Conservation (phyloP, 2,329 filamentous ascomycete species). For the Penicillium vulpinum region DNA sequence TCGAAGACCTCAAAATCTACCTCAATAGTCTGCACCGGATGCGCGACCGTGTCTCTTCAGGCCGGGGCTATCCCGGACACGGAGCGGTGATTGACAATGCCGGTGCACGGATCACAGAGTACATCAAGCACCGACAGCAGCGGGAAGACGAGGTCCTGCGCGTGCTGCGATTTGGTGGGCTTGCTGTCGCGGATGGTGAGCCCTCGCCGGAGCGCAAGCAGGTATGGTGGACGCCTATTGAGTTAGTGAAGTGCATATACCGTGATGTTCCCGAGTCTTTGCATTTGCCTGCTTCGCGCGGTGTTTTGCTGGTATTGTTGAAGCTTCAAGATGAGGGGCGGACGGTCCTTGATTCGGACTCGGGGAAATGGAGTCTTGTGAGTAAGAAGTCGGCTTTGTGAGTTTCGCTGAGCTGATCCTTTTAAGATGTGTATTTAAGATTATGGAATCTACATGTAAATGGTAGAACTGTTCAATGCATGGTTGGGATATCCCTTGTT, state of each 20-base stretch:
- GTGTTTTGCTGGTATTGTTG: conserved; percentile 72
- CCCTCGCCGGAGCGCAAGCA: conserved; percentile 40
- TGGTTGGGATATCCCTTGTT: too few relatives aligned
- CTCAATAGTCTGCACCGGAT: conserved; percentile 69
- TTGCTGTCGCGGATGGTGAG: conserved; percentile 32
- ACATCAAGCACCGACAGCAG: conserved; percentile 76
- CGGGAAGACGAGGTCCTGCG: conserved; percentile 76
- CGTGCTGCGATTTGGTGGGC: conserved; percentile 54
- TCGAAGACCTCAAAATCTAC: conserved; percentile 73
- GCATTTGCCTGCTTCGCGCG: conserved; percentile 72
- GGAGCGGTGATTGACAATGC: conserved; percentile 76
- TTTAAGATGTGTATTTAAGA: too few relatives aligned
- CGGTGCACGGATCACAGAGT: conserved; percentile 70
- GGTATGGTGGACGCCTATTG: conserved; percentile 70
- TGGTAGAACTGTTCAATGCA: too few relatives aligned
- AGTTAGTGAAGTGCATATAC: conserved; percentile 88
- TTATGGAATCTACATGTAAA: too few relatives aligned
- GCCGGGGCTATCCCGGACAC: conserved; percentile 83
- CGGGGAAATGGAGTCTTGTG: conserved; percentile 34
- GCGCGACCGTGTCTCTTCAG: conserved; percentile 55
- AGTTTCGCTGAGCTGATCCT: too few relatives aligned
- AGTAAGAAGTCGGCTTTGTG: conserved; percentile 34
- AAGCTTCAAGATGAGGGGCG: conserved; percentile 77
- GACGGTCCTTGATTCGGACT: conserved; percentile 46
- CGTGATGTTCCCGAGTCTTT: conserved; percentile 72